Percentiles rank a stretch among this genome's conserved stretches.
Conservation (phyloP, 805 yeast genomes). For the Zygotorulaspora sp. region DNA sequence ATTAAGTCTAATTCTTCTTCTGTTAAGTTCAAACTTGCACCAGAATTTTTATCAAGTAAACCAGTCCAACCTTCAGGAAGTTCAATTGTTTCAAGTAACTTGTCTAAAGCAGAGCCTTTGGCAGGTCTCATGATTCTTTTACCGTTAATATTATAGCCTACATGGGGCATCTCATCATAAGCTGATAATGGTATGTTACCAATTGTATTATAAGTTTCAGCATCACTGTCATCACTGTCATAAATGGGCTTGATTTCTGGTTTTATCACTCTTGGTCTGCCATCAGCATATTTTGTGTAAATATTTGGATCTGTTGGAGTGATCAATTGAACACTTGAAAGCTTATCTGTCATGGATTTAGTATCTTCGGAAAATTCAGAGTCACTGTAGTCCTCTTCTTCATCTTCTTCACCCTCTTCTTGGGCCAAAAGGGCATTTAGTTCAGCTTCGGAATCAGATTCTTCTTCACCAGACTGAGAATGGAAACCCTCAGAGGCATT, state of each 20-base stretch:
- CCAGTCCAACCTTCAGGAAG: conserved; percentile 99
- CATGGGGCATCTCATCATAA: conserved; percentile 95
- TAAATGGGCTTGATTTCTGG: conserved; percentile 95
- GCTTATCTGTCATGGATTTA: conserved; percentile 47
- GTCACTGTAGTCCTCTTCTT: conserved; percentile 26
- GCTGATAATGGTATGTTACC: conserved; percentile 92
- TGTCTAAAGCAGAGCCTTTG: conserved; percentile 89
- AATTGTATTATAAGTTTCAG: conserved; percentile 76
- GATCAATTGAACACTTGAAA: conserved; percentile 51
- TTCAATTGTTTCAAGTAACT: conserved; percentile 82
- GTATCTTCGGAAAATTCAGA: conserved; percentile 41
- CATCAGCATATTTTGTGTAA: conserved; percentile 64
- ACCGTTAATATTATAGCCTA: conserved; percentile 96
- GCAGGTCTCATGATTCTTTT: conserved; percentile 99
- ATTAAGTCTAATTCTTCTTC: conserved; percentile 87
- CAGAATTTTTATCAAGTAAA: conserved; percentile 82
- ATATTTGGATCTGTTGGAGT: conserved; percentile 44
- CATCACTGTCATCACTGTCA: conserved; percentile 90
- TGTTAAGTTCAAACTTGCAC: conserved; percentile 73
- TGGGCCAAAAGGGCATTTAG: conserved; percentile 56
- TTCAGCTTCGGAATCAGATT: conserved; percentile 57
- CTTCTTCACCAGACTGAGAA: conserved; percentile 23
- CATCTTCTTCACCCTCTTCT: conserved; percentile 39
- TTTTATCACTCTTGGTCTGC: conserved; percentile 66
- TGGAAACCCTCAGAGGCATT: conserved; percentile 13